Evolutionary conservation across 768 basidiomycete species (phyloP).

Genomic region (Plicaturopsis crispa): DNA sequence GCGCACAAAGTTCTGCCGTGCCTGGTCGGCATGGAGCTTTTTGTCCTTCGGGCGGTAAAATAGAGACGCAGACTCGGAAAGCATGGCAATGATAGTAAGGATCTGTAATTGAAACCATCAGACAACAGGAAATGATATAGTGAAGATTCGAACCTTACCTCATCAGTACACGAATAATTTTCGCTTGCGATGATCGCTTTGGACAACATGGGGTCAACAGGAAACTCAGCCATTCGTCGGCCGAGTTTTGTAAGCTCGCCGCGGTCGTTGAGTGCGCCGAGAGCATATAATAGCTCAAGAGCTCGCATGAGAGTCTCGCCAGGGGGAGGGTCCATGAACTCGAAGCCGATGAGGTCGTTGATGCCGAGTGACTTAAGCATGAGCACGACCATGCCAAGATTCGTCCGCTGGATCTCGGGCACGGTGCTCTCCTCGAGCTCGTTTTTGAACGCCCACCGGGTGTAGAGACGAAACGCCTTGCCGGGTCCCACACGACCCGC

Average conservation of each 20-base stretch:
- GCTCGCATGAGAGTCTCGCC: constrained; percentile 96
- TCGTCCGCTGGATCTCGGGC: constrained; percentile 98
- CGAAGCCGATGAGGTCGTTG: constrained; percentile 96
- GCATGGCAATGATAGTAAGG: constrained; percentile 94
- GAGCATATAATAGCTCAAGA: constrained; percentile 86
- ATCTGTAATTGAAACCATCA: constrained; percentile 39
- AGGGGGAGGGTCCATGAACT: constrained; percentile 97
- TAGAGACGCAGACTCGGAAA: constrained; percentile 89
- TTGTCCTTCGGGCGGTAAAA: constrained; percentile 99
- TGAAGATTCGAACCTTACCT: constrained; percentile 46
- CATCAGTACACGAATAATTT: constrained; percentile 89
- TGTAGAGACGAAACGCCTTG: constrained; percentile 97
- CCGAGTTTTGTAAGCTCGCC: constrained; percentile 98
- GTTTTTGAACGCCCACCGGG: constrained; percentile 96
- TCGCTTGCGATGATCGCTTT: constrained; percentile 97
- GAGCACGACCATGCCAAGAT: constrained; percentile 91
- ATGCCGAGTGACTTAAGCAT: constrained; percentile 95
- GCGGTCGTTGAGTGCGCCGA: constrained; percentile 92
- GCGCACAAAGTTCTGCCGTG: constrained; percentile 93
- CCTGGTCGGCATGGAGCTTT: constrained; percentile 95
- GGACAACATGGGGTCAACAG: constrained; percentile 95
- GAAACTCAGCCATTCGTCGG: constrained; percentile 97
- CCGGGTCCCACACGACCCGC: constrained; percentile 98
- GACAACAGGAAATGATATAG: background rate
- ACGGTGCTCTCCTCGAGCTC: constrained; percentile 96